Conservation (phyloP, 371 early-diverging fungal species). For the Haplosporangium sp. region DNA sequence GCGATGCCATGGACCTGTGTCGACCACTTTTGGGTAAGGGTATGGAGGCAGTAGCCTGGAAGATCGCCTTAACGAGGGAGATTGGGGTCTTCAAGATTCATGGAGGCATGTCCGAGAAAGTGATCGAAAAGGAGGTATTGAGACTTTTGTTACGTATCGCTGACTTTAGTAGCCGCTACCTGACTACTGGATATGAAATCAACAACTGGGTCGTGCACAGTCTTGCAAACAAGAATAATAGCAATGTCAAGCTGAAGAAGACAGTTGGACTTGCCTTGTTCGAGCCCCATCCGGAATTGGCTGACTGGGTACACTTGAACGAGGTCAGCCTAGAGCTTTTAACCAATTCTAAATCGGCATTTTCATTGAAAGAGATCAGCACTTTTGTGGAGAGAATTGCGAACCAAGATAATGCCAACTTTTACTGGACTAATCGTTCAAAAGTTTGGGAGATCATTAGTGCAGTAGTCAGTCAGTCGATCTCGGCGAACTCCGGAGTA, state of each 20-base stretch:
- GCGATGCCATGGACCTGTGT: constrained; percentile 24
- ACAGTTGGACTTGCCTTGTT: constrained; percentile 21
- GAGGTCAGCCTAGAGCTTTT: constrained; percentile 14
- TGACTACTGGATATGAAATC: constrained; percentile 1
- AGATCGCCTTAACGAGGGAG: constrained; percentile 26
- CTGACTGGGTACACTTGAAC: constrained; percentile 47
- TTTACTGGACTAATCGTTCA: constrained; percentile 28
- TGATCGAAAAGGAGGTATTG: constrained; percentile 34
- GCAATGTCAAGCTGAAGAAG: constrained; percentile 11
- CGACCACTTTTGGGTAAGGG: constrained; percentile 30
- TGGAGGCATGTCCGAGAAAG: constrained; percentile 20
- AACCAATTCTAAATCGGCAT: constrained; percentile 1
- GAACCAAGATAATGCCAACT: constrained; percentile 13
- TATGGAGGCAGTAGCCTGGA: constrained; percentile 46
- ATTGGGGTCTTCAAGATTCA: constrained; percentile 35
- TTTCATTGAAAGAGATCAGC: constrained; percentile 24
- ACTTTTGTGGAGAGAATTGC: constrained; percentile 34
- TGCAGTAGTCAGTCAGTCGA: constrained; percentile 7
- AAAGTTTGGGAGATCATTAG: constrained; percentile 5
- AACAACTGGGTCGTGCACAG: constrained; percentile 18
- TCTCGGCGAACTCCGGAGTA: background rate
- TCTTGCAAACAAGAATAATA: constrained; percentile 15
- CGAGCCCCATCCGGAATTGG: constrained; percentile 25
- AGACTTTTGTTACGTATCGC: constrained; percentile 35
- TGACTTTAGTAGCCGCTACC: constrained; percentile 27